Evolutionary conservation across 2,329 filamentous ascomycete species (phyloP).

Genomic region (Onygenales sp.): DNA sequence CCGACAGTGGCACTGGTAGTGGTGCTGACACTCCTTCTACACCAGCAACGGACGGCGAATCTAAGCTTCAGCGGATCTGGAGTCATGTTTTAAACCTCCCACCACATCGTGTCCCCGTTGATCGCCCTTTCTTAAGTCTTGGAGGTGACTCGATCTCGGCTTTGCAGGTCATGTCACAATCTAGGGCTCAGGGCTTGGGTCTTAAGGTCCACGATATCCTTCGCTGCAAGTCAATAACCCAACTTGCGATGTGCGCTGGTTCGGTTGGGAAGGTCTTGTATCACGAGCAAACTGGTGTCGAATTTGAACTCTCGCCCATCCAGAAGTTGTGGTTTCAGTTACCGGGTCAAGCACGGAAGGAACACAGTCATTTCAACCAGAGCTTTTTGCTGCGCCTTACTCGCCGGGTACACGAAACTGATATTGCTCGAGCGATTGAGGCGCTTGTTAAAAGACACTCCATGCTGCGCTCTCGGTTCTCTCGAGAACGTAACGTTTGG

Average conservation of each 20-base stretch:
- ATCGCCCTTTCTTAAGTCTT: slow-evolving; percentile 22
- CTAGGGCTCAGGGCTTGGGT: slow-evolving; percentile 9
- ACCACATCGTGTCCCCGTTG: slow-evolving; percentile 11
- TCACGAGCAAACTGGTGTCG: slow-evolving; percentile 10
- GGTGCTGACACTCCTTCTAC: slow-evolving; percentile 2
- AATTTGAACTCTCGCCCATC: slow-evolving; percentile 17
- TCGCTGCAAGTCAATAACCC: slow-evolving; percentile 34
- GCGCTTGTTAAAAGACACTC: slow-evolving; percentile 14
- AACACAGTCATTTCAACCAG: slow-evolving; percentile 16
- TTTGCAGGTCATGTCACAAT: slow-evolving; percentile 17
- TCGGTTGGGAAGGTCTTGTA: slow-evolving; percentile 21
- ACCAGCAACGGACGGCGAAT: slow-evolving; percentile 9
- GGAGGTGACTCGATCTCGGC: slow-evolving; percentile 22
- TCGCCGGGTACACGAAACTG: background rate
- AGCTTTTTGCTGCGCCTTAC: slow-evolving; percentile 14
- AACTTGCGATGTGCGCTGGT: slow-evolving; percentile 23
- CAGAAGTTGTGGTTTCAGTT: slow-evolving; percentile 17
- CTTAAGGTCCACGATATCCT: slow-evolving; percentile 14
- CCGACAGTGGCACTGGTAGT: background rate
- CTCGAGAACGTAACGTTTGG: slow-evolving; percentile 18
- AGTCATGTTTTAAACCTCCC: slow-evolving; percentile 14
- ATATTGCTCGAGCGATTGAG: slow-evolving; percentile 9
- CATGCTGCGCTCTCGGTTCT: slow-evolving; percentile 16
- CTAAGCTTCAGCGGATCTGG: slow-evolving; percentile 13
- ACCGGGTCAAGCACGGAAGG: slow-evolving; percentile 12